Percentiles rank a stretch among this genome's conserved stretches.
Evolutionary conservation across 1,284 basidiomycete genomes (phyloP).

Genomic region (Retiboletus flavoniger): DNA sequence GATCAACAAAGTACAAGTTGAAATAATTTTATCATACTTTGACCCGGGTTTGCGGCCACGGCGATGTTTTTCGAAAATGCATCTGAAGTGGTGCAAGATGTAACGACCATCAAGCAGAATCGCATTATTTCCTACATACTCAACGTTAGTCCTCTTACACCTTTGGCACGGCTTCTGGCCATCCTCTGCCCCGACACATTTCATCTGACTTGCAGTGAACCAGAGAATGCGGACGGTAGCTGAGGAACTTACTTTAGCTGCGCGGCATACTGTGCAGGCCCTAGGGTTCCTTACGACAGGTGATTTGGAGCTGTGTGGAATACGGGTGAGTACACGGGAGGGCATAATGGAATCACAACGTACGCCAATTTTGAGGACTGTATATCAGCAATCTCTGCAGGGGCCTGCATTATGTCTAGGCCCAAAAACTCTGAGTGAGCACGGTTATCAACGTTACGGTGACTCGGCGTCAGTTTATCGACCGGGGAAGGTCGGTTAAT

Average conservation of each 20-base stretch:
- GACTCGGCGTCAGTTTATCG: conserved; percentile 42
- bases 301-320: conserved; percentile 40
- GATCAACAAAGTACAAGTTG: conserved; percentile 8
- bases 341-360: conserved; percentile 9
- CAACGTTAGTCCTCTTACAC: conserved; percentile 72
- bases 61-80: conserved; percentile 81
- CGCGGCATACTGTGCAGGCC: conserved; percentile 78
- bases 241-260: conserved; percentile 61
- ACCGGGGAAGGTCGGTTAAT: conserved; percentile 42
- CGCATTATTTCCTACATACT: conserved; percentile 45
- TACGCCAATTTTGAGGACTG: conserved; percentile 34
- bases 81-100: conserved; percentile 44
- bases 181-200: conserved; percentile 82
- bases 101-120: conserved; percentile 10
- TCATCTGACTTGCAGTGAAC: conserved; percentile 58
- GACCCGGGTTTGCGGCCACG: conserved; percentile 84
- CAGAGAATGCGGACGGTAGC: conserved; percentile 16
- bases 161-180: conserved; percentile 73
- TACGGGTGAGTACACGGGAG: conserved; percentile 10
- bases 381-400: conserved; percentile 31
- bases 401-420: conserved; percentile 29
- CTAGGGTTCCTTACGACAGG: conserved; percentile 71
- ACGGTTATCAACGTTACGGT: conserved; percentile 41
- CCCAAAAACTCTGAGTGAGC: conserved; percentile 14
- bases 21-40: conserved; percentile 51